phyloP scores from a whole-genome alignment of 371 early-diverging fungal genomes.

The Mortierella sp. region DNA sequence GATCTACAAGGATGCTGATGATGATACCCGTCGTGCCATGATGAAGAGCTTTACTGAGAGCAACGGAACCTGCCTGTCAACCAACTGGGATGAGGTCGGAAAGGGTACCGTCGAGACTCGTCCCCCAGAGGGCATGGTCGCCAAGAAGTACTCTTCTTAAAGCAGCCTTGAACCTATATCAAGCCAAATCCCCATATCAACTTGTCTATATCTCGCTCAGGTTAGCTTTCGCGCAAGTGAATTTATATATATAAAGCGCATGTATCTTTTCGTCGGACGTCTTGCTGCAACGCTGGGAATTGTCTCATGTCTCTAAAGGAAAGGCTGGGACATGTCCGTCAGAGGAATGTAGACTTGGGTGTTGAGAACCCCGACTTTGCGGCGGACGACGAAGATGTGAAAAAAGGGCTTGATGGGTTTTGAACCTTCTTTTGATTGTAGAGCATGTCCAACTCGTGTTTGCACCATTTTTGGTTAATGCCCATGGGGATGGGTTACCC shows the following conservation, averaged over 20 bases:
- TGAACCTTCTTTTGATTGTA: neutral
- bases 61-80: slow-evolving; percentile 95
- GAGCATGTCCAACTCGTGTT: neutral
- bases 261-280: neutral
- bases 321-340: slow-evolving; percentile 91
- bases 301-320: slow-evolving; percentile 81
- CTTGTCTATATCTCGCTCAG: too few relatives aligned
- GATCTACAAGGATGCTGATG: slow-evolving; percentile 93
- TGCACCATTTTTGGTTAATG: neutral
- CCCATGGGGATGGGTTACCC: too few relatives aligned
- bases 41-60: slow-evolving; percentile 97
- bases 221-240: too few relatives aligned
- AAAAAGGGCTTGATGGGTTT: neutral
- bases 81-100: slow-evolving; percentile 97
- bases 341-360: too few relatives aligned
- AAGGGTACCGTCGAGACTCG: slow-evolving; percentile 83
- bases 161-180: too few relatives aligned
- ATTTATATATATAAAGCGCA: too few relatives aligned
- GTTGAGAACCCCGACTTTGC: neutral
- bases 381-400: neutral
- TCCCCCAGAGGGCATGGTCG: slow-evolving; percentile 96
- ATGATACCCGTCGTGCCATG: slow-evolving; percentile 96
- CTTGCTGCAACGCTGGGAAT: slow-evolving; percentile 85
- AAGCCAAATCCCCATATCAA: too few relatives aligned
- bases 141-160: slow-evolving; percentile 68